These are phyloP conservation scores for Aphanomyces euteiches DNA, from an alignment of 352 stramenopile species.

Conservation along the genomic window DNA sequence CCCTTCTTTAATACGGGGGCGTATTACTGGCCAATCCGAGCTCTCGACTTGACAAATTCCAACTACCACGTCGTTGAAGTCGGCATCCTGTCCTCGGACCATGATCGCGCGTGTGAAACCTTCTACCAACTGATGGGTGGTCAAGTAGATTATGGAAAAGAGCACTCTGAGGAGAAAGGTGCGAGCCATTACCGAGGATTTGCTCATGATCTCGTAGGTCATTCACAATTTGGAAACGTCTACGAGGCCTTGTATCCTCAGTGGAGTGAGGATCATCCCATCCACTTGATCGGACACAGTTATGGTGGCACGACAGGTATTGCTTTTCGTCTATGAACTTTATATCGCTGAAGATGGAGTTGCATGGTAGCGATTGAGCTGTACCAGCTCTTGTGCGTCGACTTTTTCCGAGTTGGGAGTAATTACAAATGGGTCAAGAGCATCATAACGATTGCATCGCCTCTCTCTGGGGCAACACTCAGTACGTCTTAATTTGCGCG, in stretches of 20 bases:
- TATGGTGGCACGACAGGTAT: constrained; percentile 52
- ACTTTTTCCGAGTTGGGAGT: constrained; percentile 60
- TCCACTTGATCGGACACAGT: constrained; percentile 64
- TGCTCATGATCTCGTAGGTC: neutral
- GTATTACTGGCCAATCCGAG: constrained; percentile 26
- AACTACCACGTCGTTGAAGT: constrained; percentile 32
- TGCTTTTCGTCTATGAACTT: neutral
- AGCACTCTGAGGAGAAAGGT: constrained; percentile 25
- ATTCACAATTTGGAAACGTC: constrained; percentile 5
- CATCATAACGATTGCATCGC: constrained; percentile 57
- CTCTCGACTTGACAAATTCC: constrained; percentile 25
- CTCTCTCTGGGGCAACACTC: constrained; percentile 39
- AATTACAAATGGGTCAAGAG: constrained; percentile 55
- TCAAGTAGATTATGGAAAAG: constrained; percentile 32
- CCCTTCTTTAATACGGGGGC: constrained; percentile 2
- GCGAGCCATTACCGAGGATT: neutral
- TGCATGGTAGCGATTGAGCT: constrained; percentile 48
- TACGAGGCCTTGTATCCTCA: constrained; percentile 35
- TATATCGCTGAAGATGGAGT: neutral
- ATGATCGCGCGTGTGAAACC: constrained; percentile 33
- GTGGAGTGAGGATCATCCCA: constrained; percentile 44
- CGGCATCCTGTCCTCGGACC: constrained; percentile 30
- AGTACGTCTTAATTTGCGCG: neutral
- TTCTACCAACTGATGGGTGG: constrained; percentile 34
- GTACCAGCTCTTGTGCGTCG: constrained; percentile 59